A percentile compares a stretch with the other conserved stretches of the same genome.
Conservation (phyloP, 2,329 filamentous ascomycete genomes). For the Fusarium denticulatum region DNA sequence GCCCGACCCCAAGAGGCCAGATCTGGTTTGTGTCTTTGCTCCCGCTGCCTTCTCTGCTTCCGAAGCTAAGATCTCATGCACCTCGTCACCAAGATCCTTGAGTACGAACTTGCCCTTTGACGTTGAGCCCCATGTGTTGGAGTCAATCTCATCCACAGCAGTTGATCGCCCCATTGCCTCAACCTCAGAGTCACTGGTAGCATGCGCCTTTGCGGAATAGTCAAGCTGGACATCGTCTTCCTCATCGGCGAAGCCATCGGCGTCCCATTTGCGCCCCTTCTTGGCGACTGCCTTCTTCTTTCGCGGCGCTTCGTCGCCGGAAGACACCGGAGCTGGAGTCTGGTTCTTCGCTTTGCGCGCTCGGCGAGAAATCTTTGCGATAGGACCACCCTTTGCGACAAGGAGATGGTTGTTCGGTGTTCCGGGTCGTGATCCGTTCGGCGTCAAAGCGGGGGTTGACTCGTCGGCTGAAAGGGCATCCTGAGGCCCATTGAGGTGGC, state of each 20-base stretch:
- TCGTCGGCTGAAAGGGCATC: slow-evolving; percentile 66
- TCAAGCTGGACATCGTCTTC: slow-evolving; percentile 83
- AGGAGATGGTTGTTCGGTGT: slow-evolving; percentile 76
- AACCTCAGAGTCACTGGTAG: slow-evolving; percentile 63
- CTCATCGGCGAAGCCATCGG: slow-evolving; percentile 86
- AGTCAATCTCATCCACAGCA: slow-evolving; percentile 77
- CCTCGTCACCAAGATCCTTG: slow-evolving; percentile 92
- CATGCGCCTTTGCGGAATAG: slow-evolving; percentile 77
- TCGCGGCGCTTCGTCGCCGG: slow-evolving; percentile 78
- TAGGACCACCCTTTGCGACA: slow-evolving; percentile 78
- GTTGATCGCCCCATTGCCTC: slow-evolving; percentile 62
- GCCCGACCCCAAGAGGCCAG: slow-evolving; percentile 79
- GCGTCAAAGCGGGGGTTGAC: slow-evolving; percentile 74
- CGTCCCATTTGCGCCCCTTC: slow-evolving; percentile 92
- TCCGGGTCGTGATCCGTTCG: slow-evolving; percentile 80
- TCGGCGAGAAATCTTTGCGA: slow-evolving; percentile 80
- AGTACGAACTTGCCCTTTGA: slow-evolving; percentile 92
- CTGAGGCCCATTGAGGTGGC: slow-evolving; percentile 49
- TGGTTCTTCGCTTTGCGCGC: slow-evolving; percentile 77
- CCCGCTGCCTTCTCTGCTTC: slow-evolving; percentile 69
- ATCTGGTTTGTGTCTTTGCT: slow-evolving; percentile 59
- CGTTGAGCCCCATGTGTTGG: slow-evolving; percentile 86
- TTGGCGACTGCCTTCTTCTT: slow-evolving; percentile 83
- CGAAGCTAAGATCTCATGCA: slow-evolving; percentile 85
- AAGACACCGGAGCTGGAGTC: slow-evolving; percentile 74